These are phyloP conservation scores for Tolypocladium pustulatum DNA, from an alignment of 2,329 filamentous ascomycete genomes.

Conservation along the genomic window DNA sequence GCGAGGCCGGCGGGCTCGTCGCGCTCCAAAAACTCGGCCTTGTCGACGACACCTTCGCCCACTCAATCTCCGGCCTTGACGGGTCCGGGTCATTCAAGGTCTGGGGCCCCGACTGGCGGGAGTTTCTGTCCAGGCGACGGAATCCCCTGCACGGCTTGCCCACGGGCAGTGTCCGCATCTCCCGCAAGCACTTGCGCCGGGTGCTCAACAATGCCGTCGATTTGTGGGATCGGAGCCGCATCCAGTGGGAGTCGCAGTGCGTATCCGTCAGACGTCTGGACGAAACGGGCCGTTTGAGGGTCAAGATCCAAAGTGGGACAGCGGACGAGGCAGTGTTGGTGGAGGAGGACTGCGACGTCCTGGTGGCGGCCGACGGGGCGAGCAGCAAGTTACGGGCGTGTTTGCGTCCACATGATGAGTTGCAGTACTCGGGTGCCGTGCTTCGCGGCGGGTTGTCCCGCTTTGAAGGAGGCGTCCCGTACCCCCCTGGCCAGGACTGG, in stretches of 20 bases:
- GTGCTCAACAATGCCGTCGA: conserved; percentile 18
- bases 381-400: conserved; percentile 27
- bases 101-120: conserved; percentile 27
- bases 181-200: conserved; percentile 22
- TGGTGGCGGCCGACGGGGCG: conserved; percentile 34
- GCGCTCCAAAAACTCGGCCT: conserved; percentile 27
- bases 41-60: conserved; percentile 19
- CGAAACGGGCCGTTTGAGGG: conserved; percentile 11
- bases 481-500: conserved; percentile 25
- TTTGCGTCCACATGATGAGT: conserved; percentile 26
- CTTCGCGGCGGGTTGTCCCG: conserved; percentile 25
- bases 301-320: conserved; percentile 7
- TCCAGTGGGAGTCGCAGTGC: conserved; percentile 17
- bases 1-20: conserved; percentile 22
- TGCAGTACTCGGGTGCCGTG: conserved; percentile 28
- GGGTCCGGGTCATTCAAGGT: conserved; percentile 25
- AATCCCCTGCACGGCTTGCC: conserved; percentile 23
- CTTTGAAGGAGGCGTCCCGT: conserved; percentile 22
- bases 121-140: conserved; percentile 18
- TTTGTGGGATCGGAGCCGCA: conserved; percentile 4
- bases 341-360: conserved; percentile 24
- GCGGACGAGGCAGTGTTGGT: background rate
- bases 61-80: conserved; percentile 19
- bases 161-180: conserved; percentile 23
- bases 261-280: conserved; percentile 10